Base-by-base conservation (phyloP, 2,329 filamentous ascomycete species). In the Ascosphaera apis region DNA sequence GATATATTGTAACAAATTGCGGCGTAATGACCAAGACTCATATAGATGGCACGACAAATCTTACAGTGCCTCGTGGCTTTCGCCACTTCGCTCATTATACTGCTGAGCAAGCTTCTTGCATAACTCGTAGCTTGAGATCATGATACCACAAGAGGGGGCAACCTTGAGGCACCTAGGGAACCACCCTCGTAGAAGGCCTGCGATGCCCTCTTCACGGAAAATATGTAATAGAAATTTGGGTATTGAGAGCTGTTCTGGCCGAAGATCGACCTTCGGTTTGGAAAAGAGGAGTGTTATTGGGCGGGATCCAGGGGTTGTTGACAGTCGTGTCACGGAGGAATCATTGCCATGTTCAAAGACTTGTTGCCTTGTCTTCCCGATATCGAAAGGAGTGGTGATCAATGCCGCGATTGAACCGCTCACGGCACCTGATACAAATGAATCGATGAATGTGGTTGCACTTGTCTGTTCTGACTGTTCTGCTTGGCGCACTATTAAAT, bases 111-210 rank as follows among this genome's bases (percentile, higher is more conserved):
- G 74, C 53, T 79, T 76, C 65, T 98, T 98, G 35, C 88, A 84
- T 27, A 95, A 69, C 55, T 98, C 88, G 54, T 95, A 98, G 51
- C 77, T 92, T 52, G 81, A 91, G 51, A 98, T 95, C 88, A 98
- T 98, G 52, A 98, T 95, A 18, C 88, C 88, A 56, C 88, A 98
- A 0, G 86, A 82, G 1, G 88, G 88, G 1, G 88, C 86, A 3
- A 98, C 84, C 53, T 95, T 95, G 41, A 95, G 62, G 44, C 82
- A 91, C 28, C 88, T 67, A 0, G 88, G 83, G 16, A 82, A 76
- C 81, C 84, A 93, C 31, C 88, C 88, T 46, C 66, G 79, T 69
- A 91, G 95, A 3, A 98, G 60, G 0, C 88, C 88, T 1, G 68
- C 52, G 12, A 72, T 52, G 2, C 88, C 88, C 55, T 95, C 86